Evolutionary conservation across 2,329 filamentous ascomycete genomes (phyloP).

Genomic region (Colletotrichum euphorbiae): DNA sequence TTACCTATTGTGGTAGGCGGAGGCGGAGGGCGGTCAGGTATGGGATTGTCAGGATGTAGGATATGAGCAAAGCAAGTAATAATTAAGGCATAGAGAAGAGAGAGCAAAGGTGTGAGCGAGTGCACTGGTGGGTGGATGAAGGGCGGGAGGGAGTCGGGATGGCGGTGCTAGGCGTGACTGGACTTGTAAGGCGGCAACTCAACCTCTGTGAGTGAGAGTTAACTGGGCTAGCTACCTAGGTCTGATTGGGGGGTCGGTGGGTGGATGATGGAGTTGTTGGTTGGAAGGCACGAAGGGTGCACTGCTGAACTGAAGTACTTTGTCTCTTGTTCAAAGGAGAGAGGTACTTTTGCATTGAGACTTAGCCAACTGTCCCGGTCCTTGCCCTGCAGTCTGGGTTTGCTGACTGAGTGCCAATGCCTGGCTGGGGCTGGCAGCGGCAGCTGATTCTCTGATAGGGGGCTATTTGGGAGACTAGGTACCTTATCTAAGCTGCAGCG

Average conservation of each 20-base stretch:
- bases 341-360: no score
- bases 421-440: background rate
- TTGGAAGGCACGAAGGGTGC: background rate
- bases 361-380: no score
- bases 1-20: conserved; percentile 1
- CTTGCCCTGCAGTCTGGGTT: no score
- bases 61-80: background rate
- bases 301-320: background rate
- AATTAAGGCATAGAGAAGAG: background rate
- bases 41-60: background rate
- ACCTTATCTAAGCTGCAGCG: no score
- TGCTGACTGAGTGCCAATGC: background rate
- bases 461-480: no score
- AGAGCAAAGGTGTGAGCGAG: conserved; percentile 1
- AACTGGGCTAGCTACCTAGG: background rate
- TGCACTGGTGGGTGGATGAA: conserved; percentile 6
- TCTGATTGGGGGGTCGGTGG: background rate
- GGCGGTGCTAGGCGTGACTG: conserved; percentile 7
- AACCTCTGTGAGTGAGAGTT: conserved; percentile 1
- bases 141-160: conserved; percentile 9
- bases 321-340: background rate
- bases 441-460: no score
- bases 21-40: conserved; percentile 10
- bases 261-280: conserved; percentile 19
- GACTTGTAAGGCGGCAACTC: conserved; percentile 3